These are phyloP conservation scores for Penicillium flavigenum DNA, from an alignment of 495 filamentous ascomycete species.

Conservation along the genomic window DNA sequence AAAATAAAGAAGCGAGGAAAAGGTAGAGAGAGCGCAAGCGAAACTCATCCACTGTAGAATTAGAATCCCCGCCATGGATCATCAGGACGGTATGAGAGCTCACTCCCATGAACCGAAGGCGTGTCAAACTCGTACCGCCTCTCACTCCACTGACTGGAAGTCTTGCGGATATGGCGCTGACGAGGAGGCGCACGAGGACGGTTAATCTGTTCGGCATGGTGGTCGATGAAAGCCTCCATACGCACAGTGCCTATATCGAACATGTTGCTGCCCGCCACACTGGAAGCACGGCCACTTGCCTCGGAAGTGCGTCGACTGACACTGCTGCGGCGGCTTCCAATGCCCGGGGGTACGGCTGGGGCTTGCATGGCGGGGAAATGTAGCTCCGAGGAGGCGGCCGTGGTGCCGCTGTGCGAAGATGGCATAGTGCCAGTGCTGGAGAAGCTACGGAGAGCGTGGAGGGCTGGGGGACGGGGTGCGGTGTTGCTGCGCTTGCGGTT, in stretches of 20 bases:
- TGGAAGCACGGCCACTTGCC: constrained; percentile 36
- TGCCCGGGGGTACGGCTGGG: constrained; percentile 20
- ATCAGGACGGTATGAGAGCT: constrained; percentile 35
- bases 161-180: constrained; percentile 33
- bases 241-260: constrained; percentile 81
- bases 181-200: constrained; percentile 26
- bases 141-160: constrained; percentile 41
- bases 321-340: constrained; percentile 43
- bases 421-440: constrained; percentile 58
- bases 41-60: neutral
- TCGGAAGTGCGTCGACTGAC: constrained; percentile 46
- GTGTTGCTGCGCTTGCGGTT: constrained; percentile 84
- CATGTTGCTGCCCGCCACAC: constrained; percentile 39
- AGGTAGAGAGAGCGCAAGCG: neutral
- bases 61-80: constrained; percentile 46
- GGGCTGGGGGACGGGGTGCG: constrained; percentile 64
- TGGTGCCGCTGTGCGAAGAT: constrained; percentile 39
- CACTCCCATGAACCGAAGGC: constrained; percentile 34
- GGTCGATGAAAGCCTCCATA: constrained; percentile 85
- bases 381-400: constrained; percentile 59
- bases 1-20: constrained; percentile 1
- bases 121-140: constrained; percentile 34
- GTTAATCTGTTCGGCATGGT: constrained; percentile 36
- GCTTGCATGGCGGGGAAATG: constrained; percentile 35
- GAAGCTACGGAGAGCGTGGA: constrained; percentile 63